phyloP scores from a whole-genome alignment of 768 basidiomycete genomes.

The Pisolithus tinctorius region DNA sequence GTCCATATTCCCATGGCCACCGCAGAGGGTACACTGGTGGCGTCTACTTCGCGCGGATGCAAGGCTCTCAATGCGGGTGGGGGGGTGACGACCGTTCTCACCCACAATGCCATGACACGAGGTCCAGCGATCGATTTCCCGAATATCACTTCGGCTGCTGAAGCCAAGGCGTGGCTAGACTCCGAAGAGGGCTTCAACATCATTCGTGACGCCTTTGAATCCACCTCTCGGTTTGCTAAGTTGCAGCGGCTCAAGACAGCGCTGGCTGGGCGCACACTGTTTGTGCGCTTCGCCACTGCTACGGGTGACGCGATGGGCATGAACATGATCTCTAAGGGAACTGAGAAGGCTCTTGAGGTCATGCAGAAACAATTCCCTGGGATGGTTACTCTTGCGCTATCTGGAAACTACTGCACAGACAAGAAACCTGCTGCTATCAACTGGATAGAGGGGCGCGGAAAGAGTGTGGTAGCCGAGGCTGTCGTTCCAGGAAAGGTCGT shows the following conservation, averaged over 20 bases:
- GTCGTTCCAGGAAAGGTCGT: slow-evolving; percentile 86
- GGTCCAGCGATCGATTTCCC: slow-evolving; percentile 99
- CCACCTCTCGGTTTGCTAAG: slow-evolving; percentile 88
- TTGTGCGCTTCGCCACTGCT: slow-evolving; percentile 86
- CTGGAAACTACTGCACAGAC: slow-evolving; percentile 98
- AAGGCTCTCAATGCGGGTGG: slow-evolving; percentile 96
- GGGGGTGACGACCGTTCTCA: slow-evolving; percentile 93
- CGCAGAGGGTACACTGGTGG: slow-evolving; percentile 97
- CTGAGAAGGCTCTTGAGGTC: slow-evolving; percentile 88
- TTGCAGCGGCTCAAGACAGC: slow-evolving; percentile 81
- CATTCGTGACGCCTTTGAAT: slow-evolving; percentile 87
- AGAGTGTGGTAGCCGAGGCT: slow-evolving; percentile 96
- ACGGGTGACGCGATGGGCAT: slow-evolving; percentile 99
- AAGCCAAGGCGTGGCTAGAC: slow-evolving; percentile 85
- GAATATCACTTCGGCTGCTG: slow-evolving; percentile 65
- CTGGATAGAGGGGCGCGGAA: slow-evolving; percentile 98
- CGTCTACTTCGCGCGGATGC: slow-evolving; percentile 94
- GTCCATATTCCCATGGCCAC: slow-evolving; percentile 98
- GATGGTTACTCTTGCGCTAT: slow-evolving; percentile 86
- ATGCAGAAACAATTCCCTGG: slow-evolving; percentile 78
- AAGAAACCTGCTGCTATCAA: slow-evolving; percentile 99
- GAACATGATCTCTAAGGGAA: slow-evolving; percentile 99
- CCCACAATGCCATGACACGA: slow-evolving; percentile 93
- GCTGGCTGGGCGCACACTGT: slow-evolving; percentile 89
- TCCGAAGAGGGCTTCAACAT: slow-evolving; percentile 68